phyloP scores from a whole-genome alignment of 768 basidiomycete species.

The Gautieria morchelliformis region DNA sequence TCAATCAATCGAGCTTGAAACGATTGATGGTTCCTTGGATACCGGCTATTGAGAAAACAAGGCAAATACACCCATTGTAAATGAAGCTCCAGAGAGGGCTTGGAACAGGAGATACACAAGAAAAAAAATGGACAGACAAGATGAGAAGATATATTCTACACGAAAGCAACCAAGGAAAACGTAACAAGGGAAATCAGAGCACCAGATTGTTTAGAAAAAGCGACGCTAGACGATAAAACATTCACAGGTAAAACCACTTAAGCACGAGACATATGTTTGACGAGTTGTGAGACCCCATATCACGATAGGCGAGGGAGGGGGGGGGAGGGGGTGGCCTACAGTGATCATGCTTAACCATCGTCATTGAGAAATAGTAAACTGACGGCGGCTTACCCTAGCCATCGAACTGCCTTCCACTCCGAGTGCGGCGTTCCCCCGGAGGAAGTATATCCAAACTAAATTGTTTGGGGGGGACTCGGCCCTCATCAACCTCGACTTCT shows the following conservation, averaged over 20 bases:
- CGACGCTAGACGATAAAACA: not conserved
- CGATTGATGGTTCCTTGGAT: too few species aligned
- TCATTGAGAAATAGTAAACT: too few species aligned
- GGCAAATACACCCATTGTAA: too few species aligned
- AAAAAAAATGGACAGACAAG: not conserved
- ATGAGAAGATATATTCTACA: not conserved
- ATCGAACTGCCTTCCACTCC: constrained; percentile 80
- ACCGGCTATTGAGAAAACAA: too few species aligned
- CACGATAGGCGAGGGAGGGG: too few species aligned
- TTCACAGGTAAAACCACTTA: not conserved
- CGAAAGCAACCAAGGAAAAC: not conserved
- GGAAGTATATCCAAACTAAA: constrained; percentile 73
- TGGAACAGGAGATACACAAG: not conserved
- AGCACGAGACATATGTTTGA: not conserved
- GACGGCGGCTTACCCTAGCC: constrained; percentile 15
- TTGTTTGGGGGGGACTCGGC: constrained; percentile 57
- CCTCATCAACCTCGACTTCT: constrained; percentile 55
- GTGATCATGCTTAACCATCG: too few species aligned
- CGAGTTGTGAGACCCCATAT: too few species aligned
- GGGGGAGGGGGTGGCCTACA: too few species aligned
- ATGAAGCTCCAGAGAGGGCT: not conserved
- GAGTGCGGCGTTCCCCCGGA: constrained; percentile 64
- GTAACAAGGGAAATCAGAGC: not conserved
- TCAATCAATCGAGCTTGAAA: too few species aligned
- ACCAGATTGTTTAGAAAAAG: too few species aligned